A percentile compares a stretch with the other conserved stretches of the same genome.
Evolutionary conservation across 2,329 filamentous ascomycete species (phyloP).

Genomic region (Clonostachys solani): DNA sequence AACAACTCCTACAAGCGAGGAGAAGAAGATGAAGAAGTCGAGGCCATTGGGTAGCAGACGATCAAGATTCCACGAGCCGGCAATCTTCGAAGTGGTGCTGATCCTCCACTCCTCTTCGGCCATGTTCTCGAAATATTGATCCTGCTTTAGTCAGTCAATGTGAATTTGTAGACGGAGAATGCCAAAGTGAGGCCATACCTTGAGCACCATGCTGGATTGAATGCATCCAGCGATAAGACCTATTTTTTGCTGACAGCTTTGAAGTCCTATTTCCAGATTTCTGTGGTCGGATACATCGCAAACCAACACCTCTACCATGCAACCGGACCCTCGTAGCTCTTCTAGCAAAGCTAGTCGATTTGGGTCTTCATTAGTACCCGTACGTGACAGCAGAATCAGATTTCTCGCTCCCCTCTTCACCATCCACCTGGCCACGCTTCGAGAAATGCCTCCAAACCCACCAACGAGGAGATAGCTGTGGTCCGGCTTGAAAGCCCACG

Average conservation of each 20-base stretch:
- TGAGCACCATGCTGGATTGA: constrained; percentile 30
- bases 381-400: neutral
- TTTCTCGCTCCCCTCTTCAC: constrained; percentile 12
- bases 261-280: constrained; percentile 2
- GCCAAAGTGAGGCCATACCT: constrained; percentile 1
- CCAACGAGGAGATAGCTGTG: constrained; percentile 11
- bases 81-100: constrained; percentile 20
- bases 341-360: constrained; percentile 14
- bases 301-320: constrained; percentile 14
- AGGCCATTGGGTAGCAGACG: constrained; percentile 15
- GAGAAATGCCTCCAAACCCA: constrained; percentile 11
- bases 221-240: constrained; percentile 28
- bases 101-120: constrained; percentile 13
- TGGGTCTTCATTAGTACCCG: constrained; percentile 3
- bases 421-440: constrained; percentile 6
- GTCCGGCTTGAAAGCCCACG: neutral
- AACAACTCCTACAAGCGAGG: constrained; percentile 14
- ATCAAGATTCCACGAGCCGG: constrained; percentile 17
- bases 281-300: constrained; percentile 6
- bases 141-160: constrained; percentile 7
- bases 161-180: neutral
- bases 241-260: constrained; percentile 3
- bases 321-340: constrained; percentile 12
- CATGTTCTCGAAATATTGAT: constrained; percentile 16
- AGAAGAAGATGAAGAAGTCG: constrained; percentile 24